Conservation (phyloP, 2,329 filamentous ascomycete genomes). For the Colletotrichum melonis region DNA sequence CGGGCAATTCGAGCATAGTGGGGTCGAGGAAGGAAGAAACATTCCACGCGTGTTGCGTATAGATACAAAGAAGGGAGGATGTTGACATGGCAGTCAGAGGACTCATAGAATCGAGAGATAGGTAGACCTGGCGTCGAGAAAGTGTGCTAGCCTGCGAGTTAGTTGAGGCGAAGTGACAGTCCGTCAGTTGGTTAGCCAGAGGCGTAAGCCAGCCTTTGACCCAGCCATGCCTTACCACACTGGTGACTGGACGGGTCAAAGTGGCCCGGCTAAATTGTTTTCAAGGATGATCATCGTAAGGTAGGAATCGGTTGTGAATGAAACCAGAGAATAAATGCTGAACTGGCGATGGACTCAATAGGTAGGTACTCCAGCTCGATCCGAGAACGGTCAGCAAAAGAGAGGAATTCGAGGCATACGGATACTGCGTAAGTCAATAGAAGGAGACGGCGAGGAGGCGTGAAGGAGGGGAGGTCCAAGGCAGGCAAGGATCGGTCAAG, state of each 20-base stretch:
- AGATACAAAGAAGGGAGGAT: conserved; percentile 15
- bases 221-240: not conserved
- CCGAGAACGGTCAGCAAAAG: not conserved
- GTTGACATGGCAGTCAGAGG: conserved; percentile 11
- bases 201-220: conserved; percentile 26
- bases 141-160: conserved; percentile 8
- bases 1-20: not conserved
- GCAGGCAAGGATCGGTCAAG: not conserved
- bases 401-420: not conserved
- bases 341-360: not conserved
- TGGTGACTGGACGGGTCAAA: conserved; percentile 12
- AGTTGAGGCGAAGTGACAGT: conserved; percentile 26
- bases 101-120: not conserved
- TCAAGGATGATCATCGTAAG: not conserved
- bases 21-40: conserved; percentile 3
- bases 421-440: not conserved
- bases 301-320: not conserved
- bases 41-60: not conserved
- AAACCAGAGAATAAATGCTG: not conserved
- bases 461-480: not conserved
- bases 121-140: conserved; percentile 5
- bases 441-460: not conserved
- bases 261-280: not conserved
- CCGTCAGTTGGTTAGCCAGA: conserved; percentile 11
- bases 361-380: not conserved